A percentile compares a stretch with the other conserved stretches of the same genome.
These are phyloP conservation scores for Ilyonectria mors-panacis DNA, from an alignment of 2,329 filamentous ascomycete species.

Conservation along the genomic window DNA sequence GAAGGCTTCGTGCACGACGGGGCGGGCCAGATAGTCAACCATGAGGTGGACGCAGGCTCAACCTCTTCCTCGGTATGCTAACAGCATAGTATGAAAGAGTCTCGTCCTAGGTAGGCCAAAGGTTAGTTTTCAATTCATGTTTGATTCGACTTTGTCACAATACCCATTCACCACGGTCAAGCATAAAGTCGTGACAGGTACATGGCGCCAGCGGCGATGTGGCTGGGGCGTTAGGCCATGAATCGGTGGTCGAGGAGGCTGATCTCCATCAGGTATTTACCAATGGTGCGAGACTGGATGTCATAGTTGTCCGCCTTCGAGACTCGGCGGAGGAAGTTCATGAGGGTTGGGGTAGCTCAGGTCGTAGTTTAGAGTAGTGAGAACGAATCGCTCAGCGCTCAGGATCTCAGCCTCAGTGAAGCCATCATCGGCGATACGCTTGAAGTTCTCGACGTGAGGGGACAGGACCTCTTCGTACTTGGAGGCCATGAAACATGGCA, in stretches of 20 bases:
- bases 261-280: constrained; percentile 98
- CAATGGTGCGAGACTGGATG: constrained; percentile 95
- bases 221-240: constrained; percentile 89
- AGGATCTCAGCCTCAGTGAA: constrained; percentile 96
- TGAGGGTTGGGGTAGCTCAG: constrained; percentile 98
- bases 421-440: constrained; percentile 95
- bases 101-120: constrained; percentile 76
- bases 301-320: constrained; percentile 99
- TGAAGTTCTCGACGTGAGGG: constrained; percentile 96
- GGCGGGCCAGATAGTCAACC: constrained; percentile 95
- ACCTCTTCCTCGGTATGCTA: constrained; percentile 94
- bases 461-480: constrained; percentile 99
- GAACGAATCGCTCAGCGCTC: constrained; percentile 95
- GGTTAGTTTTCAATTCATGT: constrained; percentile 48
- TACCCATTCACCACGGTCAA: constrained; percentile 94
- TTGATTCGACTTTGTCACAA: constrained; percentile 52
- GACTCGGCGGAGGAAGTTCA: constrained; percentile 99
- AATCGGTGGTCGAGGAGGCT: constrained; percentile 95
- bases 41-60: constrained; percentile 90
- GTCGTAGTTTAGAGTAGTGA: constrained; percentile 93
- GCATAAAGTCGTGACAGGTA: constrained; percentile 91
- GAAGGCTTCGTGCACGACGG: constrained; percentile 95
- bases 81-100: constrained; percentile 93
- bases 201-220: constrained; percentile 93
- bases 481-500: constrained; percentile 98